A percentile compares a stretch with the other conserved stretches of the same genome.
These are phyloP conservation scores for Boeremia lycopersici DNA, from an alignment of 2,329 filamentous ascomycete species.

Conservation along the genomic window DNA sequence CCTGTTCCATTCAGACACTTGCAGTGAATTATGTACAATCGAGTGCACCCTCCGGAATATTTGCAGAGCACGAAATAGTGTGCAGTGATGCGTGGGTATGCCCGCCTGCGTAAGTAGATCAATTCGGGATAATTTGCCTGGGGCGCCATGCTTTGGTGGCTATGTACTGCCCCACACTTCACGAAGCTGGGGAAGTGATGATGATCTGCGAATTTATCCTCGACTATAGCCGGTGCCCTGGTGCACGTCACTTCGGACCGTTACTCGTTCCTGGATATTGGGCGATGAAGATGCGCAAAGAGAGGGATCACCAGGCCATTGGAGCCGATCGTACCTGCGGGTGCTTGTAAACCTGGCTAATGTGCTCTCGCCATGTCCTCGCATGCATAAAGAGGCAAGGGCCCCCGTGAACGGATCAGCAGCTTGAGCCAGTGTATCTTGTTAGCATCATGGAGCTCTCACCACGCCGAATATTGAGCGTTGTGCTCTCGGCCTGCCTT, in stretches of 20 bases:
- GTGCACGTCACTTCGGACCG: conserved; percentile 10
- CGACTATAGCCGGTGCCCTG: conserved; percentile 12
- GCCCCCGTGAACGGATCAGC: conserved; percentile 1
- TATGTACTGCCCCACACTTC: conserved; percentile 13
- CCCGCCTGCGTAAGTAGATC: not conserved
- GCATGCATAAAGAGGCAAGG: conserved; percentile 9
- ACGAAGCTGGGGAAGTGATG: conserved; percentile 14
- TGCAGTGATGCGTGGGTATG: not conserved
- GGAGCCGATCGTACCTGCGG: conserved; percentile 4
- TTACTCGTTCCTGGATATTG: conserved; percentile 6
- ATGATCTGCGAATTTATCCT: conserved; percentile 14
- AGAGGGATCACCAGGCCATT: conserved; percentile 11
- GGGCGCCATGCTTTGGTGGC: not conserved
- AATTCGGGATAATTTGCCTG: conserved; percentile 1
- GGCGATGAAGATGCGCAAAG: not conserved
- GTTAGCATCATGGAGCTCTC: conserved; percentile 37
- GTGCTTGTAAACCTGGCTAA: conserved; percentile 10
- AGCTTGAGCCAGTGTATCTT: conserved; percentile 4
- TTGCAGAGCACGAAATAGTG: not conserved
- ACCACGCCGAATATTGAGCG: conserved; percentile 31
- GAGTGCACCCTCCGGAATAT: conserved; percentile 2
- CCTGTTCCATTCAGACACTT: not conserved
- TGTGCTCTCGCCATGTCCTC: conserved; percentile 6
- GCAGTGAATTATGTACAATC: too few relatives aligned
- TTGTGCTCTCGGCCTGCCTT: conserved; percentile 30